Conservation (phyloP, 441 rosid species). For the Viola pubescens region DNA sequence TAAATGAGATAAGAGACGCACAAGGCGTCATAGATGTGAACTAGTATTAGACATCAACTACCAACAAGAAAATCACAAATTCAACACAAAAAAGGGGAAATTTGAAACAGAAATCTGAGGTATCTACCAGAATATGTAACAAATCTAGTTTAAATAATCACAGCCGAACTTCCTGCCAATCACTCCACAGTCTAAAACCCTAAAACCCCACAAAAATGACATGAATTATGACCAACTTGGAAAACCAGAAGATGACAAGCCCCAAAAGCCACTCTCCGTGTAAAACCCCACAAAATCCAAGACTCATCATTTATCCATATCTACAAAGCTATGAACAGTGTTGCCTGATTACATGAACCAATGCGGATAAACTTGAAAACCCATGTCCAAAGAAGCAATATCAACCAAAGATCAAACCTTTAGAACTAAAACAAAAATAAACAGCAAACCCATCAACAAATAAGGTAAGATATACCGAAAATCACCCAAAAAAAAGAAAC, state of each 20-base stretch:
- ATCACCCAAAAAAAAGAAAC: constrained; percentile 1
- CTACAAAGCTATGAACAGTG: constrained; percentile 16
- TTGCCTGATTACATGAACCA: constrained; percentile 11
- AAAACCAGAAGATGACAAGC: constrained; percentile 25
- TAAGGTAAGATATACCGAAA: background rate
- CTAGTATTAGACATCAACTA: constrained; percentile 35
- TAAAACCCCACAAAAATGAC: constrained; percentile 24
- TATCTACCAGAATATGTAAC: constrained; percentile 35
- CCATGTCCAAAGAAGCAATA: constrained; percentile 16
- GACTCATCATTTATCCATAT: constrained; percentile 18
- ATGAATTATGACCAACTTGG: constrained; percentile 18
- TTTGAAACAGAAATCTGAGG: constrained; percentile 36
- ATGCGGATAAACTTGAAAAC: constrained; percentile 16
- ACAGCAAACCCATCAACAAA: constrained; percentile 8
- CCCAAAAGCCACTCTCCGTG: constrained; percentile 52
- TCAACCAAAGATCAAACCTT: constrained; percentile 13
- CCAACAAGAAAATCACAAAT: constrained; percentile 25
- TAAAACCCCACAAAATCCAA: constrained; percentile 35
- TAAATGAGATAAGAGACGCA: constrained; percentile 20
- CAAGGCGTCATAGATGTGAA: constrained; percentile 22
- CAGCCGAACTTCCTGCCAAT: background rate
- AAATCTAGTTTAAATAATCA: constrained; percentile 23
- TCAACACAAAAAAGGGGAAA: too few species aligned
- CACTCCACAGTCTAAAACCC: constrained; percentile 13
- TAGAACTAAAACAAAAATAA: constrained; percentile 9